Conservation (phyloP, 192 early-diverging fungal species). For the Gonapodya prolifera region DNA sequence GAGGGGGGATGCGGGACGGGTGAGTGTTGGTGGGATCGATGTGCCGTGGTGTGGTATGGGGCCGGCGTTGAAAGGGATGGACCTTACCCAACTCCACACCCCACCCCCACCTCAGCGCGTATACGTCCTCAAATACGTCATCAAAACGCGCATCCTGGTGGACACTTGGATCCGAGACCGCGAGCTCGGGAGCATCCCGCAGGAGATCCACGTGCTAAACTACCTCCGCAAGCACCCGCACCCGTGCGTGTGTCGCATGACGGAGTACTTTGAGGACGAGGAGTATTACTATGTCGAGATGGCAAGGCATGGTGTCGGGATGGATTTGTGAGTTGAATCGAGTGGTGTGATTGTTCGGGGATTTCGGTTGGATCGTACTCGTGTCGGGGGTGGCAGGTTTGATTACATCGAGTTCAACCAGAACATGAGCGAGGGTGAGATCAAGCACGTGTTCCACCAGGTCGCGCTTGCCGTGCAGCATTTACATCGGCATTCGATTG, state of each 20-base stretch:
- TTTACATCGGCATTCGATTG: slow-evolving; percentile 58
- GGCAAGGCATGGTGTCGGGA: slow-evolving; percentile 37
- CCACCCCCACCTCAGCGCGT: slow-evolving; percentile 16
- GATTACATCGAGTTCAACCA: slow-evolving; percentile 55
- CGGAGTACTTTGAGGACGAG: slow-evolving; percentile 64
- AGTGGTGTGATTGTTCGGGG: no score
- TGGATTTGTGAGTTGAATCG: no score
- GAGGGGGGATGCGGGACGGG: slow-evolving; percentile 22
- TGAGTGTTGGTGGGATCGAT: no score
- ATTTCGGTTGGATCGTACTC: no score
- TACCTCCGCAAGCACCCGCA: slow-evolving; percentile 39
- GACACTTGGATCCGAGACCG: slow-evolving; percentile 58
- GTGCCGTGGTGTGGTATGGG: no score
- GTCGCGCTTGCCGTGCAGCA: slow-evolving; percentile 41
- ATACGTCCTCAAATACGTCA: slow-evolving; percentile 59
- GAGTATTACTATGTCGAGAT: slow-evolving; percentile 59
- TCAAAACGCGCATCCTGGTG: slow-evolving; percentile 52
- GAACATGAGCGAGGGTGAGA: slow-evolving; percentile 36
- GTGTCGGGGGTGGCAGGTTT: no score
- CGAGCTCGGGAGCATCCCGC: slow-evolving; percentile 51
- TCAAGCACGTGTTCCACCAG: slow-evolving; percentile 41
- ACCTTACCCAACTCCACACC: no score
- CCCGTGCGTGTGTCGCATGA: slow-evolving; percentile 31
- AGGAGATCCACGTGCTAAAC: slow-evolving; percentile 64
- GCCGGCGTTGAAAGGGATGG: not conserved